Conservation (phyloP, 1,284 basidiomycete species). For the Microbotryomycetes sp. region DNA sequence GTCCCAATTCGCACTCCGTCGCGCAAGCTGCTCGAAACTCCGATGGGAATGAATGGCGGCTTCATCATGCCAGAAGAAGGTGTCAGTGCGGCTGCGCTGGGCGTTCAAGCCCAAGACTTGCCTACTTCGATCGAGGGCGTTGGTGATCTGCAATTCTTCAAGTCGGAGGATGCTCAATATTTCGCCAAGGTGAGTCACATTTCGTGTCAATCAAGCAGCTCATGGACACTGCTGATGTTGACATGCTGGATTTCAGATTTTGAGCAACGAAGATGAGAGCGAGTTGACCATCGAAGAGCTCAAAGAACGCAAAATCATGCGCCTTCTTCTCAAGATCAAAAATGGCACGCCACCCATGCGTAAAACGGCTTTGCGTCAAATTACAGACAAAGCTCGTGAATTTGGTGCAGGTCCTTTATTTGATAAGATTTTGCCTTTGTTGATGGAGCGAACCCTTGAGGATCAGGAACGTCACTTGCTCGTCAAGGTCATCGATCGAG, state of each 20-base stretch:
- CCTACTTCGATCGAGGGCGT: slow-evolving; percentile 99
- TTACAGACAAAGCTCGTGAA: slow-evolving; percentile 98
- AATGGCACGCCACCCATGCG: slow-evolving; percentile 98
- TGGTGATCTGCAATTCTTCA: slow-evolving; percentile 95
- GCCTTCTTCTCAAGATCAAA: slow-evolving; percentile 98
- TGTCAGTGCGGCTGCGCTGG: slow-evolving; percentile 73
- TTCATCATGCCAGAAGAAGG: slow-evolving; percentile 90
- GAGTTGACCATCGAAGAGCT: slow-evolving; percentile 89
- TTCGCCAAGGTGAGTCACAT: slow-evolving; percentile 74
- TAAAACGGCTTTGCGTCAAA: slow-evolving; percentile 94
- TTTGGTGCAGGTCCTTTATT: slow-evolving; percentile 98
- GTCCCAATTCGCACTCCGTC: slow-evolving; percentile 68
- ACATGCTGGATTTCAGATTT: slow-evolving; percentile 17
- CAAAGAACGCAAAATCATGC: slow-evolving; percentile 99
- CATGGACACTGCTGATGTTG: background rate
- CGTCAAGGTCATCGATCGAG: slow-evolving; percentile 98
- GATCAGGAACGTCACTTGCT: slow-evolving; percentile 97
- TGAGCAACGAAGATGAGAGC: slow-evolving; percentile 80
- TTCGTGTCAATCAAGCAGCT: background rate
- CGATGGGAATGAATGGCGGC: slow-evolving; percentile 52
- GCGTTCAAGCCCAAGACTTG: slow-evolving; percentile 65
- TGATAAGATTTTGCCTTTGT: slow-evolving; percentile 95
- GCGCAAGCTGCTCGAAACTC: slow-evolving; percentile 62
- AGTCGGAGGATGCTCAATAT: slow-evolving; percentile 94
- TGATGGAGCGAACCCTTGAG: slow-evolving; percentile 98